Base-by-base conservation (phyloP, 192 early-diverging fungal species). In the Spizellomyces punctatus region DNA sequence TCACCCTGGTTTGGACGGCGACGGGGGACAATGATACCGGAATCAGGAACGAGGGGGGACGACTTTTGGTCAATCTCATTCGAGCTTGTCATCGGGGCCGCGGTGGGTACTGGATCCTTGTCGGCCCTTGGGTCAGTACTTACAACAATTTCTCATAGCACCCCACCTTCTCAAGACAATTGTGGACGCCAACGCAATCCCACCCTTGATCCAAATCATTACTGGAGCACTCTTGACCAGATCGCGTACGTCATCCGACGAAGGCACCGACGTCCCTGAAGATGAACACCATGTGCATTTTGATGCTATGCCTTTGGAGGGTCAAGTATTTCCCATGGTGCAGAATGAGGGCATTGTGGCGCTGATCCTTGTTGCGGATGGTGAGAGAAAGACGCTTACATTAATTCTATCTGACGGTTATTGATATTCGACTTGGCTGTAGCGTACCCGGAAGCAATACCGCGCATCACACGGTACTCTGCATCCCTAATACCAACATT, bases 261-360 rank as follows among this genome's bases (percentile, higher is more conserved):
- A 62, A 21, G 52, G 19, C 19, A 41, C 16, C 44, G 27, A 36
- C 27, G 27, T 36, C 27, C 27, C 27, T 36, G 67, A 66, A 42
- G 71, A 66, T 9, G 78, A 84, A 45, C 77, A 85, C 46, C 81
- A 86, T 42, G 81, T 86, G 8, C 85, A 86, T 56, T 86, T 86
- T 73, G 85, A 86, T 59, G 79, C 82, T 4, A 48, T 78, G n/a
- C 82, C 85, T 9, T 66, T 77, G 9, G 75, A 78, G 49, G 75
- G 76, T 43, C 80, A 75, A 60, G 82, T 86, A 9, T 86, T 81
- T 58, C 81, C 82, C 8, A 48, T 81, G 21, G 82, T 86, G 10
- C 85, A 86, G 64, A 86, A 86, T 56, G 85, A 86, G 66, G 76
- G 82, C 1, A 49, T 86, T 5, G 73, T 86, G 8, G 82, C 81